Percentiles rank a stretch among this genome's conserved stretches.
phyloP scores from a whole-genome alignment of 768 basidiomycete genomes.

The Leucosporidium creatinivorum region DNA sequence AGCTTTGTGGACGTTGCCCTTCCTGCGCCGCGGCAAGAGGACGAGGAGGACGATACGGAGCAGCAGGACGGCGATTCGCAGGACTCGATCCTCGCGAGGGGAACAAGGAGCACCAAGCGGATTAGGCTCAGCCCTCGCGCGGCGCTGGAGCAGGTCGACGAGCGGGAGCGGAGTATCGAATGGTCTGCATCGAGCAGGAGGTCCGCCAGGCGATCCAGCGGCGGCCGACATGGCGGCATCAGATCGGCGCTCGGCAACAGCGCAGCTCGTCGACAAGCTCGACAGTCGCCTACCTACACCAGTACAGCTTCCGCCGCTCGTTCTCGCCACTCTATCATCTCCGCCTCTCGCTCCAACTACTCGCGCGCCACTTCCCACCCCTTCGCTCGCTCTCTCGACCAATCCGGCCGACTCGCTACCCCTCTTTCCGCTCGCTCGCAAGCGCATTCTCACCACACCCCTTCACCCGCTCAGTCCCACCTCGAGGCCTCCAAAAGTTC shows the following conservation, averaged over 20 bases:
- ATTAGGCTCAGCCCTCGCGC: conserved; percentile 65
- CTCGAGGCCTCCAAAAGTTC: background rate
- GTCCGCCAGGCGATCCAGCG: background rate
- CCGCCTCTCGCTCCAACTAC: too few relatives aligned
- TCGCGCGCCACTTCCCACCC: background rate
- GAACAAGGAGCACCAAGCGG: conserved; percentile 60
- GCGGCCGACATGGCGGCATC: conserved; percentile 22
- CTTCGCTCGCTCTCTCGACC: conserved; percentile 2
- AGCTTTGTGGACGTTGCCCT: background rate
- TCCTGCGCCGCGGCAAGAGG: too few relatives aligned
- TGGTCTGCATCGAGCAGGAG: background rate
- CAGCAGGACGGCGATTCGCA: background rate
- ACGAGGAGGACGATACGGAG: too few relatives aligned
- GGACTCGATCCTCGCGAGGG: background rate
- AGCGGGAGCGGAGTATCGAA: conserved; percentile 41
- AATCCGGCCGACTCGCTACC: background rate
- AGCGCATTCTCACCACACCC: too few relatives aligned
- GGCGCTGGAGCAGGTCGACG: conserved; percentile 54
- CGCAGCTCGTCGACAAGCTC: too few relatives aligned
- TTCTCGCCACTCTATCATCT: too few relatives aligned
- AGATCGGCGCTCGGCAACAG: too few relatives aligned
- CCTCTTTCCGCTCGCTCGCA: background rate
- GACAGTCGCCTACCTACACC: too few relatives aligned
- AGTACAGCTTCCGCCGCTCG: too few relatives aligned
- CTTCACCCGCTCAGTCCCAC: too few relatives aligned